Percentiles rank a stretch among this genome's conserved stretches.
Conservation (phyloP, 2,329 filamentous ascomycete species). For the Hirsutella rhossiliensis region DNA sequence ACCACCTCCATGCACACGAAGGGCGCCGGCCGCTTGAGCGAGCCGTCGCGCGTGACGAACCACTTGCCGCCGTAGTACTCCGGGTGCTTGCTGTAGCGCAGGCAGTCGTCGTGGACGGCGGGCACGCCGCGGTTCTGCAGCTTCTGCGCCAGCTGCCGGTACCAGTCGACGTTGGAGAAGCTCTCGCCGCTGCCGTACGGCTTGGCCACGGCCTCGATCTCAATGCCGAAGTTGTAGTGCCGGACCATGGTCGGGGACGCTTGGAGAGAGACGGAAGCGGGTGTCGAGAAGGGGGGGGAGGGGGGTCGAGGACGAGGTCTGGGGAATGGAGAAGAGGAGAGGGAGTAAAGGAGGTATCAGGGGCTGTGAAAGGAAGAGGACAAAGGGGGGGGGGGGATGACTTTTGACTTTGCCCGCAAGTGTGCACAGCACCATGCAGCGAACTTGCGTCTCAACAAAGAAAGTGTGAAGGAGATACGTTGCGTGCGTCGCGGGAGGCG, state of each 20-base stretch:
- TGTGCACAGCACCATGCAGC: too few relatives aligned
- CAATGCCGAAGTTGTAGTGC: constrained; percentile 28
- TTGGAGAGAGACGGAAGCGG: too few relatives aligned
- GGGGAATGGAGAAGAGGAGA: not conserved
- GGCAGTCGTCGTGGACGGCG: constrained; percentile 24
- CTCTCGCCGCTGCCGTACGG: constrained; percentile 22
- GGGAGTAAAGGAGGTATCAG: too few relatives aligned
- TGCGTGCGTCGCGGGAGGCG: too few relatives aligned
- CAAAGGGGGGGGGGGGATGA: too few relatives aligned
- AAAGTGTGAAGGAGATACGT: too few relatives aligned
- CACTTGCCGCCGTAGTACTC: constrained; percentile 29
- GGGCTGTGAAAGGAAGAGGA: too few relatives aligned
- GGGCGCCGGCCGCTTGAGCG: constrained; percentile 22
- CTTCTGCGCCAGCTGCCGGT: constrained; percentile 25
- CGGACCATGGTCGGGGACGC: constrained; percentile 14
- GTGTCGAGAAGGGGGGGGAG: not conserved
- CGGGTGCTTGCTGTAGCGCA: constrained; percentile 26
- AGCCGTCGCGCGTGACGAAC: constrained; percentile 28
- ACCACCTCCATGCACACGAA: constrained; percentile 29
- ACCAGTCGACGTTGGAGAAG: constrained; percentile 27
- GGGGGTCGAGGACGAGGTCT: not conserved
- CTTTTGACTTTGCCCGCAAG: too few relatives aligned
- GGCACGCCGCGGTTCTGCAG: constrained; percentile 24
- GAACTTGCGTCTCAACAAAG: too few relatives aligned
- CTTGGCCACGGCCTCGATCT: constrained; percentile 25